Conservation (phyloP, 2,329 filamentous ascomycete genomes). For the Neonectria magnoliae region DNA sequence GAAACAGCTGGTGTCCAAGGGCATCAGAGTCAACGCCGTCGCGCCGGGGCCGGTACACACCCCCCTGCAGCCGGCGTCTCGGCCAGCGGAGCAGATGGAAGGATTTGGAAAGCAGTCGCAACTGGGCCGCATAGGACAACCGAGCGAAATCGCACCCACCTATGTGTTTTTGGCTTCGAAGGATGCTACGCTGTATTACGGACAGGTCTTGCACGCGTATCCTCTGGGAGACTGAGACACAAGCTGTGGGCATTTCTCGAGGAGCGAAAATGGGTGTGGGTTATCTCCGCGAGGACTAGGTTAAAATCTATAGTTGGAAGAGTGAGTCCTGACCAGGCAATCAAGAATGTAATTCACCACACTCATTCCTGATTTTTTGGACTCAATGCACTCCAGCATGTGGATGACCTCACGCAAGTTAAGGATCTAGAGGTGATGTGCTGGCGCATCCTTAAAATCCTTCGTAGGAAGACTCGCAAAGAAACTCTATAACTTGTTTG, state of each 20-base stretch:
- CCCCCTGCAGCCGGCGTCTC: conserved; percentile 54
- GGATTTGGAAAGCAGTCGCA: conserved; percentile 52
- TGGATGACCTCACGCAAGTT: too few species aligned
- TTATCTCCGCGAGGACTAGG: too few species aligned
- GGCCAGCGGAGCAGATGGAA: conserved; percentile 57
- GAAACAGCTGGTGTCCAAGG: conserved; percentile 63
- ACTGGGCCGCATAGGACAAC: conserved; percentile 54
- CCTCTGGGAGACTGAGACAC: conserved; percentile 49
- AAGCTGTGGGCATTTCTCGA: neutral
- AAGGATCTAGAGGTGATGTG: too few species aligned
- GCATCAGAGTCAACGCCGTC: conserved; percentile 64
- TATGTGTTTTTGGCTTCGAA: conserved; percentile 54
- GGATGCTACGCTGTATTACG: conserved; percentile 52
- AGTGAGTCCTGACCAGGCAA: too few species aligned
- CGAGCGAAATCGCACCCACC: conserved; percentile 55
- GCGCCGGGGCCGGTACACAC: conserved; percentile 57
- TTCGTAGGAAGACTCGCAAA: too few species aligned
- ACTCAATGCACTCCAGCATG: too few species aligned
- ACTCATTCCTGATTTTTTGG: too few species aligned
- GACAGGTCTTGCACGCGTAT: conserved; percentile 53
- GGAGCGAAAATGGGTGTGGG: neutral
- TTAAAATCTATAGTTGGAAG: too few species aligned
- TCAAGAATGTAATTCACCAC: too few species aligned
- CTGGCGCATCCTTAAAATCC: too few species aligned
- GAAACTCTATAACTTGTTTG: neutral